Conservation (phyloP, 805 yeast genomes). For the Myxozyma nipponensis region DNA sequence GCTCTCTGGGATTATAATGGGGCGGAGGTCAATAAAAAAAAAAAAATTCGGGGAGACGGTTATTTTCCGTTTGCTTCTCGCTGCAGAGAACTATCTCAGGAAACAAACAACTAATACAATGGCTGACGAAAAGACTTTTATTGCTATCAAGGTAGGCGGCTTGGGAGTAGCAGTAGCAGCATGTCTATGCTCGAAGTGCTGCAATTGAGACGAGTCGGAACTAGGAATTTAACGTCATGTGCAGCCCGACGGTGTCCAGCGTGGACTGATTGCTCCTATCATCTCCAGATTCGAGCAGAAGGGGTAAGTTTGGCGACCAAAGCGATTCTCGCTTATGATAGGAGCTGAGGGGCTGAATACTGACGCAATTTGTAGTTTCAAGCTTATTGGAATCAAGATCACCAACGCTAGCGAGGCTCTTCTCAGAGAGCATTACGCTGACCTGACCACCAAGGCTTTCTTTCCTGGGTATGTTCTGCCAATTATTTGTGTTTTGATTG, state of each 20-base stretch:
- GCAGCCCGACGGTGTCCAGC: slow-evolving; percentile 98
- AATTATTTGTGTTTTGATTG: slow-evolving; percentile 45
- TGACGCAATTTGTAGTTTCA: slow-evolving; percentile 51
- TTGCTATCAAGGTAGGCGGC: slow-evolving; percentile 40
- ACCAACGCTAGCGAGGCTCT: slow-evolving; percentile 80
- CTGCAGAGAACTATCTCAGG: too few relatives aligned
- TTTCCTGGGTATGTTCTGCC: slow-evolving; percentile 97
- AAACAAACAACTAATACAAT: slow-evolving; percentile 1
- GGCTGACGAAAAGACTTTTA: slow-evolving; percentile 36
- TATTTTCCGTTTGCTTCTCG: too few relatives aligned
- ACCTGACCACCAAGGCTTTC: slow-evolving; percentile 93
- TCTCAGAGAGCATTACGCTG: slow-evolving; percentile 91
- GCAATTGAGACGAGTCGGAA: slow-evolving; percentile 1
- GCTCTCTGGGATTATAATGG: too few relatives aligned
- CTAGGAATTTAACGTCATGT: slow-evolving; percentile 9
- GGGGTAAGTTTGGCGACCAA: slow-evolving; percentile 40
- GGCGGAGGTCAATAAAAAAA: too few relatives aligned
- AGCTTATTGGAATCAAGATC: slow-evolving; percentile 93
- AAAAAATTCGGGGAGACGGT: too few relatives aligned
- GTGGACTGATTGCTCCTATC: slow-evolving; percentile 90
- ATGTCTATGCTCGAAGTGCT: background rate
- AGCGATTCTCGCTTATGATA: too few relatives aligned
- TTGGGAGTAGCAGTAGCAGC: too few relatives aligned
- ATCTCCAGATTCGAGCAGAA: slow-evolving; percentile 91
- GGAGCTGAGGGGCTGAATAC: background rate